Percentiles rank a stretch among this genome's conserved stretches.
phyloP scores from a whole-genome alignment of 2,329 filamentous ascomycete species.

The Fusarium palustre region DNA sequence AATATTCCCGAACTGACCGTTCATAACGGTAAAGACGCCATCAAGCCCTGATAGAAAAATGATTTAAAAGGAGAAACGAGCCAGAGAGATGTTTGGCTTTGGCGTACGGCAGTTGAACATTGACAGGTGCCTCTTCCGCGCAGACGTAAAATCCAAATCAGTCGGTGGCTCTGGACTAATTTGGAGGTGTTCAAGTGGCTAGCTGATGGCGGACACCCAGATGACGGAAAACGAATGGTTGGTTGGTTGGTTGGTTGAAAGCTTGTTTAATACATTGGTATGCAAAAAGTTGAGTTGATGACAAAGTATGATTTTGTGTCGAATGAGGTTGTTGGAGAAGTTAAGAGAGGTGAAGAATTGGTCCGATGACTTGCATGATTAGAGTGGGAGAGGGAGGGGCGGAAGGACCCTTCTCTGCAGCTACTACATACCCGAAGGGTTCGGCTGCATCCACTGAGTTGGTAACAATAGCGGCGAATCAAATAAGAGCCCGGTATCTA shows the following conservation, averaged over 20 bases:
- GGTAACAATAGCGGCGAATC: background rate
- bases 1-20: conserved; percentile 27
- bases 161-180: conserved; percentile 3
- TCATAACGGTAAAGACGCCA: conserved; percentile 10
- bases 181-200: conserved; percentile 13
- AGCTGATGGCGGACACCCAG: conserved; percentile 8
- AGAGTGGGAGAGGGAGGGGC: conserved; percentile 2
- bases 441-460: background rate
- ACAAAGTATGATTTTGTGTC: background rate
- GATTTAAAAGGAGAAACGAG: background rate
- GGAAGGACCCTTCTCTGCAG: conserved; percentile 19
- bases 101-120: conserved; percentile 30
- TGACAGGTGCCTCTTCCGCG: conserved; percentile 24
- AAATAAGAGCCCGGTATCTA: background rate
- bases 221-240: background rate
- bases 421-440: background rate
- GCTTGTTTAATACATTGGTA: conserved; percentile 15
- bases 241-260: conserved; percentile 15
- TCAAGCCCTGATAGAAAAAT: background rate
- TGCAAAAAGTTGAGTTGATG: conserved; percentile 1
- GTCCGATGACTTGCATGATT: conserved; percentile 3
- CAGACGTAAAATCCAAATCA: conserved; percentile 13
- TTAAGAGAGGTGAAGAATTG: too few relatives aligned
- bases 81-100: background rate
- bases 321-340: background rate